Evolutionary conservation across 129 eudicot species (phyloP).

Genomic region (Solidago caesia): DNA sequence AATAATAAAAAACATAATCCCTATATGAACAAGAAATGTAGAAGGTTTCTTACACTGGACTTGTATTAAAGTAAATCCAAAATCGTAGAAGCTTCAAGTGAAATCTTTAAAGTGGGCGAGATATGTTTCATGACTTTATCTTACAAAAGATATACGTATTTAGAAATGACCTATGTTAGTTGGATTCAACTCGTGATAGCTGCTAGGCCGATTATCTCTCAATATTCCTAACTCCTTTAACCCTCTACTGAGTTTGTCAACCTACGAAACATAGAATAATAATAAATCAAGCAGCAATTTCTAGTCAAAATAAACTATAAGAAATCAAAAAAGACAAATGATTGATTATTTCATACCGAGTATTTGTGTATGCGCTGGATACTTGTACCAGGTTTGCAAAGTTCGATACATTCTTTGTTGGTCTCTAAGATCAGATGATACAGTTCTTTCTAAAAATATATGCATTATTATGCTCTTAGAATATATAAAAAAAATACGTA

Average conservation of each 20-base stretch:
- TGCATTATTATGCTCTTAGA: not conserved
- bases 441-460: conserved; percentile 65
- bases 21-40: not conserved
- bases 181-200: conserved; percentile 78
- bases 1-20: not conserved
- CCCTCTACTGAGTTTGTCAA: conserved; percentile 65
- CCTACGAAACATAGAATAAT: conserved; percentile 35
- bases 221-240: conserved; percentile 65
- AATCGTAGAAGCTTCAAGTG: not conserved
- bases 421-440: conserved; percentile 85
- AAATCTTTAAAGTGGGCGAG: no score
- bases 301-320: conserved; percentile 2
- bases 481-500: not conserved
- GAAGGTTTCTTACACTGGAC: not conserved
- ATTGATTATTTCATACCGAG: conserved; percentile 51
- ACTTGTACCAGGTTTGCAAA: conserved; percentile 84
- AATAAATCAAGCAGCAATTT: not conserved
- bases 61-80: not conserved
- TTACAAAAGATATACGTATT: not conserved
- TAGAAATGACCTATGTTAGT: conserved; percentile 68
- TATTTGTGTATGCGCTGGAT: conserved; percentile 70
- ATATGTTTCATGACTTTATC: no score
- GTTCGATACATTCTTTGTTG: conserved; percentile 79
- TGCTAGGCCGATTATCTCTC: conserved; percentile 48
- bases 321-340: not conserved